Percentiles rank a stretch among this genome's conserved stretches.
Conservation (phyloP, 106 monocot species). For the Dendrobium officinale region DNA sequence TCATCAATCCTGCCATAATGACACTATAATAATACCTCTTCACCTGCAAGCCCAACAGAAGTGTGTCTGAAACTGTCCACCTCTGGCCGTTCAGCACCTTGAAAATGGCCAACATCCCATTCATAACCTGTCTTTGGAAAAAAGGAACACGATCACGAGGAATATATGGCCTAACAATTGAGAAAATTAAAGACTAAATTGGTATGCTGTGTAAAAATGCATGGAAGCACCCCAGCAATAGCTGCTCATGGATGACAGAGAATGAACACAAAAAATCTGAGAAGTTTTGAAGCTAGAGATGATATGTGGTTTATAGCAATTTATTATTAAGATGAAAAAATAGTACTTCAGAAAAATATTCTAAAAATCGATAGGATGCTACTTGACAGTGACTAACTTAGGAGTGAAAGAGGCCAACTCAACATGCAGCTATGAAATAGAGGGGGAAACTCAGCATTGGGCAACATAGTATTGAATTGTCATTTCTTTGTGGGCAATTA, state of each 20-base stretch:
- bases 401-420: background rate
- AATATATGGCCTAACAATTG: background rate
- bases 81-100: constrained; percentile 81
- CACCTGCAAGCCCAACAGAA: constrained; percentile 63
- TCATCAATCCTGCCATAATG: background rate
- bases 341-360: too few species aligned
- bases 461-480: background rate
- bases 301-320: too few species aligned
- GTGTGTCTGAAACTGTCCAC: constrained; percentile 89
- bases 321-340: too few species aligned
- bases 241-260: too few species aligned
- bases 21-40: constrained; percentile 43
- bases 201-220: too few species aligned
- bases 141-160: background rate
- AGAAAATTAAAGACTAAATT: background rate
- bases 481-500: too few species aligned
- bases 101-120: constrained; percentile 97
- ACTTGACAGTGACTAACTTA: background rate
- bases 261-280: too few species aligned
- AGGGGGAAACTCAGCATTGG: background rate
- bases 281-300: too few species aligned
- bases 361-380: background rate
- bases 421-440: background rate
- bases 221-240: too few species aligned
- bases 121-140: constrained; percentile 61